A percentile compares a stretch with the other conserved stretches of the same genome.
Conservation (phyloP, 108 stramenopile species). For the Skeletonema grethae region DNA sequence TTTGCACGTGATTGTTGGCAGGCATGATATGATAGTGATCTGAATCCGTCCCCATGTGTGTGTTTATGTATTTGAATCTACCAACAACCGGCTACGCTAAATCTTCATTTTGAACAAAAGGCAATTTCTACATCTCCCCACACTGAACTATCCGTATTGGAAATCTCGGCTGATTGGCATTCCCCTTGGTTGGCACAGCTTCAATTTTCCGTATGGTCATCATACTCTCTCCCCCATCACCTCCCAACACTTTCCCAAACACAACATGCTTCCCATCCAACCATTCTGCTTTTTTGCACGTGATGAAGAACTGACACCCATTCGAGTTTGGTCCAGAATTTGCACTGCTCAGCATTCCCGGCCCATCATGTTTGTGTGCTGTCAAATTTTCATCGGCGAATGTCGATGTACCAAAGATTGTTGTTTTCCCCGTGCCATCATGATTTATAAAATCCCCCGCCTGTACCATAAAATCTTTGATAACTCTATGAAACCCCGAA, state of each 20-base stretch:
- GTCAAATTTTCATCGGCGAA: slow-evolving; percentile 96
- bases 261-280: slow-evolving; percentile 94
- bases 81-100: no score
- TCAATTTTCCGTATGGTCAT: slow-evolving; percentile 80
- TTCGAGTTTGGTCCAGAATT: slow-evolving; percentile 93
- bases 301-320: slow-evolving; percentile 98
- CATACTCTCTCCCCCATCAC: slow-evolving; percentile 73
- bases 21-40: background rate
- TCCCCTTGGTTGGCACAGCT: slow-evolving; percentile 80
- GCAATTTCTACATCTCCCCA: slow-evolving; percentile 69
- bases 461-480: slow-evolving; percentile 92
- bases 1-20: background rate
- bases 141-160: slow-evolving; percentile 78
- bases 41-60: no score
- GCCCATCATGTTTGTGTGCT: slow-evolving; percentile 78
- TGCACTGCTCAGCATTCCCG: slow-evolving; percentile 93
- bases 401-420: slow-evolving; percentile 78
- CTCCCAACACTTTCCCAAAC: slow-evolving; percentile 96
- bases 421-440: slow-evolving; percentile 90
- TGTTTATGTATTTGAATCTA: no score
- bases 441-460: slow-evolving; percentile 95
- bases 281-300: slow-evolving; percentile 91
- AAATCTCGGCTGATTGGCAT: slow-evolving; percentile 61
- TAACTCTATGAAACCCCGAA: slow-evolving; percentile 92
- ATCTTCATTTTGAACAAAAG: background rate